These are phyloP conservation scores for Hydrangea macrophylla DNA, from an alignment of 148 eudicot species.

Conservation along the genomic window DNA sequence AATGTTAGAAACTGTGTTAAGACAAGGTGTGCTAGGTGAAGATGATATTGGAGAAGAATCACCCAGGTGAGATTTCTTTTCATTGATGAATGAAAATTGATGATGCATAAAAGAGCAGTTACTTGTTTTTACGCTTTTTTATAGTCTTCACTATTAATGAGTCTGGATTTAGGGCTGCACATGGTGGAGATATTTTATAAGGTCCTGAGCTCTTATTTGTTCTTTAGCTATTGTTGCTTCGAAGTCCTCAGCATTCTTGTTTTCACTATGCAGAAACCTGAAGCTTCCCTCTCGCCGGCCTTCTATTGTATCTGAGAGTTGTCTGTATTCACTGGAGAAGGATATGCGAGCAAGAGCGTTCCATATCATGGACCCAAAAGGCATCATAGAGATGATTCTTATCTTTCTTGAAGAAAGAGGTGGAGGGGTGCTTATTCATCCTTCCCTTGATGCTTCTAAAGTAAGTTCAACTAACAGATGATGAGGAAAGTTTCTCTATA, in stretches of 20 bases:
- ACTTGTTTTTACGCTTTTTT: too few species aligned
- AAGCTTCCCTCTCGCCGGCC: constrained; percentile 90
- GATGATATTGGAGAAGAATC: constrained; percentile 94
- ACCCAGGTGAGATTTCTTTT: constrained; percentile 55
- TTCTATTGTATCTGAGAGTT: constrained; percentile 85
- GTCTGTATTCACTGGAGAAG: constrained; percentile 69
- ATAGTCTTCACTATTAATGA: not conserved
- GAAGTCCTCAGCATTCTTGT: too few species aligned
- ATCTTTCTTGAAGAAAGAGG: constrained; percentile 84
- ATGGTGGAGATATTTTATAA: too few species aligned
- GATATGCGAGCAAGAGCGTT: constrained; percentile 85
- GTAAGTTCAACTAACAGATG: constrained; percentile 26
- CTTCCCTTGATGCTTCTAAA: constrained; percentile 44
- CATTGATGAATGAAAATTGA: not conserved
- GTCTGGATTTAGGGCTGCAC: not conserved
- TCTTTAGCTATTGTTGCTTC: too few species aligned
- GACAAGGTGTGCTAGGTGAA: constrained; percentile 94
- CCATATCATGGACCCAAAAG: constrained; percentile 85
- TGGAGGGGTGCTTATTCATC: constrained; percentile 29
- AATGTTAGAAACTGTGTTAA: constrained; percentile 81
- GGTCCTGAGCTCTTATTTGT: not conserved
- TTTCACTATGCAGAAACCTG: constrained; percentile 51
- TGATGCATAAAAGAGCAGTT: not conserved
- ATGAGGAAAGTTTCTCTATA: not conserved
- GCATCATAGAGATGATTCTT: constrained; percentile 77